Conservation (phyloP, 768 basidiomycete species). For the Tricholoma saponaceum region DNA sequence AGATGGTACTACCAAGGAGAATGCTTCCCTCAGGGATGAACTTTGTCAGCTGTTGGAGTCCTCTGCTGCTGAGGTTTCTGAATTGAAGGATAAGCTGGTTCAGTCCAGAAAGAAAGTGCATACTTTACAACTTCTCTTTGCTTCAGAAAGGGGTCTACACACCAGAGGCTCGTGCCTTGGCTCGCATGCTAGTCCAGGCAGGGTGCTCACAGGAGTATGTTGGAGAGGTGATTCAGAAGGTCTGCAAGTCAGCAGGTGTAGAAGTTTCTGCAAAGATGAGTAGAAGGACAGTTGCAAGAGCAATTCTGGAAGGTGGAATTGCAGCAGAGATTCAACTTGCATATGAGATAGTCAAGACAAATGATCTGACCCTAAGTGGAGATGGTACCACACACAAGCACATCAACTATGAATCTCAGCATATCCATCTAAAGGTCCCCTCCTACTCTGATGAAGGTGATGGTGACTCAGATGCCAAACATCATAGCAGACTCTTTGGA, state of each 20-base stretch:
- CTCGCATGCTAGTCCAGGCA: not conserved
- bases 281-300: not conserved
- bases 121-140: not conserved
- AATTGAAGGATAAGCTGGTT: not conserved
- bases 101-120: not conserved
- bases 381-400: conserved; percentile 19
- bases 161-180: not conserved
- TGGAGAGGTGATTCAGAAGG: not conserved
- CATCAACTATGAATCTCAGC: conserved; percentile 13
- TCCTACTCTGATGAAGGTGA: not conserved
- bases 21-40: not conserved
- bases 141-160: not conserved
- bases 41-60: not conserved
- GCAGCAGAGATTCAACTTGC: conserved; percentile 18
- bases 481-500: conserved; percentile 4
- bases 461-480: not conserved
- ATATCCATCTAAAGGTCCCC: not conserved
- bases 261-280: not conserved
- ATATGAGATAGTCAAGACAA: conserved; percentile 1
- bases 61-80: not conserved
- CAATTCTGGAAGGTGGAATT: conserved; percentile 13
- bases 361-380: conserved; percentile 14
- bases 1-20: not conserved
- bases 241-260: conserved; percentile 1
- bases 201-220: not conserved